Base-by-base conservation (phyloP, 345 rosid genomes). In the Eucalyptus coolabah region DNA sequence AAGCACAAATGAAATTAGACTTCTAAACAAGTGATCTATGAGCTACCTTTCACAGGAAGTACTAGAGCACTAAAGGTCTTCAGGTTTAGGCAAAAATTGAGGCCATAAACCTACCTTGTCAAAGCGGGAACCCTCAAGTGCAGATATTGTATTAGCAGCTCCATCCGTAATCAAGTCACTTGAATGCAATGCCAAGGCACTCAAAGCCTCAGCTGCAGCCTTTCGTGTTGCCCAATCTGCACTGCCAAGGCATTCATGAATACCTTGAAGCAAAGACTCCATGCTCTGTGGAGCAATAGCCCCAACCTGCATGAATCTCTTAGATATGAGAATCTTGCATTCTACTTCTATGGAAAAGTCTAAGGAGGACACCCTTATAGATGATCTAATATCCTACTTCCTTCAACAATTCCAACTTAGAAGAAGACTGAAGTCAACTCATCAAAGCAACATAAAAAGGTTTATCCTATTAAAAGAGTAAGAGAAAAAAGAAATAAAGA, bases 211-310 rank as follows among this genome's bases (percentile, higher is more conserved):
- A 89, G 99, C 96, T 87, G 99, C 98, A 89, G 99, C 99, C 92
- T 98, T 98, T 26, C 99, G 97, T 45, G 99, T 96, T 12, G 94
- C 97, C 99, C 99, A 98, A 93, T 98, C 99, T 89, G 99, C 89
- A 94, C 97, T 98, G 81, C 97, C 95, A 87, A 98, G 96, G 93
- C 98, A 97, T 32, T 95, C 99, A 89, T 95, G 98, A 88, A 97
- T 96, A 89, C 94, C 93, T 90, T 97, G 98, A 91, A 98, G 91
- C 93, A 98, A 93, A 44, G 95, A 89, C 32, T 95, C 98, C 91
- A 98, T 91, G 89, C 96, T 96, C 89, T 94, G 99, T 21, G 97
- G 99, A 86, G 97, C 95, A 93, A 98, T 94, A 86, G 99, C 98
- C 92, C 97, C 99, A 81, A 94, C 99, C 99, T 98, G 96, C 90